Evolutionary conservation across 768 basidiomycete species (phyloP).

Genomic region (Pleurotus tuoliensis): DNA sequence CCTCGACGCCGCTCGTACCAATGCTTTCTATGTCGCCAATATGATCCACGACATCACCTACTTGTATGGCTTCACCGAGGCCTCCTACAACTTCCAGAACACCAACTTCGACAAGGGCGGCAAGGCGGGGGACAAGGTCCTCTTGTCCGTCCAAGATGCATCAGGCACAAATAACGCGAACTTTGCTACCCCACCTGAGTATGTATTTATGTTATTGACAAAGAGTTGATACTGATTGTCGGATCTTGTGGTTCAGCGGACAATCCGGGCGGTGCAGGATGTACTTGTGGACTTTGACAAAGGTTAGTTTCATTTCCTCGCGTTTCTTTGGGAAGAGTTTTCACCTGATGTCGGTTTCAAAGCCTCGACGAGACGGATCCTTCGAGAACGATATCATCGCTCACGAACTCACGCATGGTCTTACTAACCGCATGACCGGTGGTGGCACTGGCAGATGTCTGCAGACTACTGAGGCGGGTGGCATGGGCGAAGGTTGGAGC

Average conservation of each 20-base stretch:
- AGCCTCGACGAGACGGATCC: conserved; percentile 43
- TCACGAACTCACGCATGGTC: conserved; percentile 5
- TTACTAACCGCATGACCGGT: conserved; percentile 8
- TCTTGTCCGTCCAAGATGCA: conserved; percentile 46
- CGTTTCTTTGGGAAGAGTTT: no score
- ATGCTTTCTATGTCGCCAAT: conserved; percentile 60
- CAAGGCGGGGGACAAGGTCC: conserved; percentile 44
- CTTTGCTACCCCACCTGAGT: conserved; percentile 44
- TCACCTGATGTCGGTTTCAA: background rate
- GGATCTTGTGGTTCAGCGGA: conserved; percentile 17
- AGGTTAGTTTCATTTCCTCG: background rate
- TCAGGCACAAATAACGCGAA: conserved; percentile 41
- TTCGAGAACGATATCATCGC: conserved; percentile 37
- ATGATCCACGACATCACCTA: conserved; percentile 48
- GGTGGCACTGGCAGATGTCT: conserved; percentile 38
- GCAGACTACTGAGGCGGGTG: conserved; percentile 43
- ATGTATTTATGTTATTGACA: conserved; percentile 10
- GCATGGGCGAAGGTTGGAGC: conserved; percentile 52
- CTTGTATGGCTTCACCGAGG: conserved; percentile 57
- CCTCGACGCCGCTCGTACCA: conserved; percentile 49
- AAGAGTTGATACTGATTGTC: background rate
- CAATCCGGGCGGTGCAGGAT: conserved; percentile 26
- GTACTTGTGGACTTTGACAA: conserved; percentile 20
- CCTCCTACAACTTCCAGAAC: conserved; percentile 56
- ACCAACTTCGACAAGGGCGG: conserved; percentile 53